Conservation (phyloP, 2,329 filamentous ascomycete genomes). For the Penicillium brevicompactum region DNA sequence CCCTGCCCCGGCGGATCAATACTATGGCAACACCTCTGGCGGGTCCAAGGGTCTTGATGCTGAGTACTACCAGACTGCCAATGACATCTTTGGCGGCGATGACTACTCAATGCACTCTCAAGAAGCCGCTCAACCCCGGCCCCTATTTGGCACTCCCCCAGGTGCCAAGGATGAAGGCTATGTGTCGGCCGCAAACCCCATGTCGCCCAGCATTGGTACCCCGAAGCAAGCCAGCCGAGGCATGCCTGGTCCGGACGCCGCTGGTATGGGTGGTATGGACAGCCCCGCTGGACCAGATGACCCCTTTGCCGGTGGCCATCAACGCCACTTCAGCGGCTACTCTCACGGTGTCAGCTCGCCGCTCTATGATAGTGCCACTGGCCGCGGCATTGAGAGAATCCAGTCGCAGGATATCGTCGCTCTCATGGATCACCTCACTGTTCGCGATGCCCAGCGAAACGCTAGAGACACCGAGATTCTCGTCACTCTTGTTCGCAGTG, state of each 20-base stretch:
- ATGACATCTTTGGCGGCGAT: conserved; percentile 39
- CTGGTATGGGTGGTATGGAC: conserved; percentile 53
- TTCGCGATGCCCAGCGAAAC: conserved; percentile 93
- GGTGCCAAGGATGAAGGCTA: conserved; percentile 85
- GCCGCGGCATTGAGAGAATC: conserved; percentile 84
- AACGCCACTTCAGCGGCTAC: conserved; percentile 78
- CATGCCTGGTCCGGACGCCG: conserved; percentile 57
- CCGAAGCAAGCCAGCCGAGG: conserved; percentile 49
- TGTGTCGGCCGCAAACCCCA: conserved; percentile 71
- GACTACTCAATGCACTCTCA: conserved; percentile 39
- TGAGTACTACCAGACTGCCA: conserved; percentile 62
- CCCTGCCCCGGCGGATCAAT: conserved; percentile 52
- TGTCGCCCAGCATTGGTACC: conserved; percentile 51
- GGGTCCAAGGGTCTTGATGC: conserved; percentile 59
- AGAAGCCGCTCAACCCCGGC: conserved; percentile 42
- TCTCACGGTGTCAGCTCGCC: conserved; percentile 90
- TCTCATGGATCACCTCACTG: conserved; percentile 97
- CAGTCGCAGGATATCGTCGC: conserved; percentile 96
- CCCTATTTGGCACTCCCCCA: conserved; percentile 54
- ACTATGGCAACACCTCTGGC: conserved; percentile 38
- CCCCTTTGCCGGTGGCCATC: conserved; percentile 63
- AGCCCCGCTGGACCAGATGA: conserved; percentile 59
- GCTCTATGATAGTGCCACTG: conserved; percentile 86
- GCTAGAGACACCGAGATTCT: conserved; percentile 95
- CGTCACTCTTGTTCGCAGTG: conserved; percentile 88